phyloP scores from a whole-genome alignment of 2,329 filamentous ascomycete genomes.

The Scopulariopsis brevicaulis region DNA sequence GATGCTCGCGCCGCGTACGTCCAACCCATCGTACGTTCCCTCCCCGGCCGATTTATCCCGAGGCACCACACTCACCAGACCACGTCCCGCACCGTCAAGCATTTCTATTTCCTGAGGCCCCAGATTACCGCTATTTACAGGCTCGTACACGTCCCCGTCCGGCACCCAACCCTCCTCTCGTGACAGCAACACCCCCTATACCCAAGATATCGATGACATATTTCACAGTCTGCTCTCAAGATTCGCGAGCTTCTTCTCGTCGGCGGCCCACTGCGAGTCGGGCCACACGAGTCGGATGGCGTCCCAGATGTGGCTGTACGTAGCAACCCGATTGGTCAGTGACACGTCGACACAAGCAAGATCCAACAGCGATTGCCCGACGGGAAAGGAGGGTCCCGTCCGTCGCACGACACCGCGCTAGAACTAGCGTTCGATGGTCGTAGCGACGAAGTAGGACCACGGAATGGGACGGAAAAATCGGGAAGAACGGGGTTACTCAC shows the following conservation, averaged over 20 bases:
- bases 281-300: constrained; percentile 88
- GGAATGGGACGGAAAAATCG: constrained; percentile 12
- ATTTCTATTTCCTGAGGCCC: not conserved
- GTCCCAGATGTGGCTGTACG: constrained; percentile 77
- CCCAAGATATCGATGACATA: not conserved
- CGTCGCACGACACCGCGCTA: not conserved
- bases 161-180: not conserved
- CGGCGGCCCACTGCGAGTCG: constrained; percentile 71
- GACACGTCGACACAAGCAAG: constrained; percentile 3
- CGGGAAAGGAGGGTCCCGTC: not conserved
- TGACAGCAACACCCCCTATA: not conserved
- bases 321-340: constrained; percentile 7
- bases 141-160: not conserved
- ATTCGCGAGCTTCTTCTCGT: constrained; percentile 47
- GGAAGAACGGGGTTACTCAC: constrained; percentile 35
- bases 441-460: not conserved
- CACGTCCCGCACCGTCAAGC: not conserved
- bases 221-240: constrained; percentile 66
- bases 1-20: no score
- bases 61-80: not conserved
- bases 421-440: not conserved
- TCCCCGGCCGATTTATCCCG: not conserved
- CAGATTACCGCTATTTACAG: not conserved
- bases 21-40: not conserved
- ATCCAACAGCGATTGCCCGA: not conserved